Base-by-base conservation (phyloP, 2,329 filamentous ascomycete species). In the Aureobasidium subglaciale region DNA sequence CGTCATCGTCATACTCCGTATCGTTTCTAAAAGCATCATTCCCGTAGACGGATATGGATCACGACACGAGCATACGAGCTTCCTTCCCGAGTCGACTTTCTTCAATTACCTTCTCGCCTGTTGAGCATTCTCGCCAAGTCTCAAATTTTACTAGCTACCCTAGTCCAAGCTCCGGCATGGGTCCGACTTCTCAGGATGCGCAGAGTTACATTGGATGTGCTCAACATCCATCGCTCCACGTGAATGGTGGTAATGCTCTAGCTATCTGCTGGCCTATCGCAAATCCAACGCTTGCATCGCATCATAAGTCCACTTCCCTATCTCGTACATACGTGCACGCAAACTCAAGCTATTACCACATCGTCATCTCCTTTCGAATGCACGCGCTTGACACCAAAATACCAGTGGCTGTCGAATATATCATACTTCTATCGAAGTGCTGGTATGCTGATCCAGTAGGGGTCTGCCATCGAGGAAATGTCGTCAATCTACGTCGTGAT, bases 61-160 rank as follows among this genome's bases (percentile, higher is more conserved):
- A 55, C 50, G 50, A 55, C 40, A 58, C 56, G 48, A 58, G 41
- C 35, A 35, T 38, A 50, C 46, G 46, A 50, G 46, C n/a, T 29
- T 37, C 43, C 30, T 48, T 29, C 20, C 25, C 43, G 37, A 40
- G 7, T 40, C 37, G 43, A 48, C 43, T 30, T 38, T 38, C 24
- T 38, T 10, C 32, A 25, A 37, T n/a, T n/a, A 38, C 15, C 20
- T 25, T 22, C 30, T 46, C 30, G 40, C 41, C 24, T 46, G 10
- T 42, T 35, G 24, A n/a, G 34, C 29, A 42, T 15, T 38, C 18
- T 20, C 53, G 40, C 37, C 38, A 55, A 55, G 42, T 41, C 37
- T 41, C 16, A 55, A 42, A 55, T 55, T 20, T 55, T 15, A 55
- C 53, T 45, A 50, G 32, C 20, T 13, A n/a, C 29, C 34, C 34